Percentiles rank a stretch among this genome's conserved stretches.
Evolutionary conservation across 306 rosid species (phyloP).

Genomic region (Calophaca sinica): DNA sequence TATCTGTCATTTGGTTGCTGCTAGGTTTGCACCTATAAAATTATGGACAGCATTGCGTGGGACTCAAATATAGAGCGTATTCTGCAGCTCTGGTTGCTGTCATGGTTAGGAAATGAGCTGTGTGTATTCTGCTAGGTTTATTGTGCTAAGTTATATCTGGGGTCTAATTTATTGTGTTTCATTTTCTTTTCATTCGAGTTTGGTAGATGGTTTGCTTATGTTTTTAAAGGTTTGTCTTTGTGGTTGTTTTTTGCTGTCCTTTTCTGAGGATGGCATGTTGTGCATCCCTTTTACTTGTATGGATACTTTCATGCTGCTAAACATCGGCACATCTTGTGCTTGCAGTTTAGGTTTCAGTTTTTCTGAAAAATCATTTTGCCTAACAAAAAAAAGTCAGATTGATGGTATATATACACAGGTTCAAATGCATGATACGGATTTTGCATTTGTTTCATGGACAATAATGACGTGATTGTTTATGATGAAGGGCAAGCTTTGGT

Average conservation of each 20-base stretch:
- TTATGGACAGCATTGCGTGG: not conserved
- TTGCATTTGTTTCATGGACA: conserved; percentile 2
- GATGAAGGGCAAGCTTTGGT: not conserved
- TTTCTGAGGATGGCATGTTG: conserved; percentile 6
- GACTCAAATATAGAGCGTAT: not conserved
- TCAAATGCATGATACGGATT: too few species aligned
- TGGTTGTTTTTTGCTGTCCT: not conserved
- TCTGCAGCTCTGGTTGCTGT: not conserved
- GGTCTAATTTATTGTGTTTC: too few species aligned
- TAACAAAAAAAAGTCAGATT: too few species aligned
- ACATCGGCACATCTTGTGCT: too few species aligned
- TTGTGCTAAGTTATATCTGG: too few species aligned
- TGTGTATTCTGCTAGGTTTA: too few species aligned
- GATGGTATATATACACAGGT: not conserved
- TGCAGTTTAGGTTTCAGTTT: too few species aligned
- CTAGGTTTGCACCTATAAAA: conserved; percentile 1
- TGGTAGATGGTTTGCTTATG: not conserved
- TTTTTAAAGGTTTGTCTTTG: not conserved
- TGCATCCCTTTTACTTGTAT: too few species aligned
- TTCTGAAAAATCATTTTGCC: too few species aligned
- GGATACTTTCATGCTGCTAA: too few species aligned
- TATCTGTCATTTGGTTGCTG: not conserved
- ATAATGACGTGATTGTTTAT: not conserved
- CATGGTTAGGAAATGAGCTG: not conserved
- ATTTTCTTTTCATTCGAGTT: too few species aligned